phyloP scores from a whole-genome alignment of 2,329 filamentous ascomycete species.

The Daldinia sp. region DNA sequence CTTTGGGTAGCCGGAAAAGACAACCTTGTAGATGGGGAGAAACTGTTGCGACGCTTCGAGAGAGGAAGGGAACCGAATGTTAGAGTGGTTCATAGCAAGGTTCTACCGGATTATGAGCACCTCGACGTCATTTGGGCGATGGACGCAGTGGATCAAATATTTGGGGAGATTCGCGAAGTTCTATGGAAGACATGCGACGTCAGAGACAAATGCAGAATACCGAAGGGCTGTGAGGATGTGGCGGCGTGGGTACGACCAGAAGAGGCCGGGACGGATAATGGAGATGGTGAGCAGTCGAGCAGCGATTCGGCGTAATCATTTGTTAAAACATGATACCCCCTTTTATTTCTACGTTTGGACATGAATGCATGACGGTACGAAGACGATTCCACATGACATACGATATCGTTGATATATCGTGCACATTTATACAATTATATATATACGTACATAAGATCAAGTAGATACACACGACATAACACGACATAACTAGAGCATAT shows the following conservation, averaged over 20 bases:
- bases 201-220: slow-evolving; percentile 70
- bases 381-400: slow-evolving; percentile 7
- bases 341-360: slow-evolving; percentile 9
- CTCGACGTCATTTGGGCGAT: slow-evolving; percentile 96
- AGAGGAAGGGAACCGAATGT: slow-evolving; percentile 85
- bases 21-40: slow-evolving; percentile 83
- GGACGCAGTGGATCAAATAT: slow-evolving; percentile 86
- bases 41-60: slow-evolving; percentile 79
- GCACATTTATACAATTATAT: background rate
- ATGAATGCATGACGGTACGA: slow-evolving; percentile 14
- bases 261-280: slow-evolving; percentile 21
- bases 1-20: slow-evolving; percentile 90
- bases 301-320: slow-evolving; percentile 49
- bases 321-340: slow-evolving; percentile 33
- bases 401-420: slow-evolving; percentile 10
- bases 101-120: slow-evolving; percentile 91
- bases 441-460: slow-evolving; percentile 11
- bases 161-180: slow-evolving; percentile 81
- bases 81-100: slow-evolving; percentile 80
- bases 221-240: slow-evolving; percentile 71
- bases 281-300: slow-evolving; percentile 50
- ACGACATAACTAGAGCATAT: no score
- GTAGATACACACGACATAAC: background rate
- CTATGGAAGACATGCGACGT: slow-evolving; percentile 81
- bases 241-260: slow-evolving; percentile 53